Conservation (phyloP, 2,329 filamentous ascomycete species). For the Calonectria honghensis region DNA sequence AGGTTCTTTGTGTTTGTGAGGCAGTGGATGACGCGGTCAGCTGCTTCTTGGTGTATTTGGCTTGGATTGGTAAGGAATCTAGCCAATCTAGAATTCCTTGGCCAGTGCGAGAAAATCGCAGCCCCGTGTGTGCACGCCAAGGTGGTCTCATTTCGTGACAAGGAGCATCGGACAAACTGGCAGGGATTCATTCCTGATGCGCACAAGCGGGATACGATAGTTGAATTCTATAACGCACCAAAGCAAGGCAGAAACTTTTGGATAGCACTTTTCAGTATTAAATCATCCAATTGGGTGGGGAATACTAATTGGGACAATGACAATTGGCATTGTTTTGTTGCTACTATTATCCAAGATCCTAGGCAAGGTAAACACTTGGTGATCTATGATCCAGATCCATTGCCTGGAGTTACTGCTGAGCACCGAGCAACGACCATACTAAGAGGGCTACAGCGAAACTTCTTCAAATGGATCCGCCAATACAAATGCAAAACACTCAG, state of each 20-base stretch:
- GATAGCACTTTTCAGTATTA: slow-evolving; percentile 1
- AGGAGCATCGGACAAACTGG: not conserved
- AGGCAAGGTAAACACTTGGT: slow-evolving; percentile 4
- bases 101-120: not conserved
- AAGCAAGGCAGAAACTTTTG: slow-evolving; percentile 1
- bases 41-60: too few relatives aligned
- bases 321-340: slow-evolving; percentile 4
- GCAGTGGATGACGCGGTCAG: too few relatives aligned
- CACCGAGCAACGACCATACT: not conserved
- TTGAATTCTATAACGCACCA: not conserved
- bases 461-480: slow-evolving; percentile 12
- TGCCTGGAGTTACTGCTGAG: not conserved
- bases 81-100: not conserved
- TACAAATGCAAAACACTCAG: not conserved
- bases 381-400: slow-evolving; percentile 17
- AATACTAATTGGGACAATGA: not conserved
- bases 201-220: not conserved
- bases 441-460: not conserved
- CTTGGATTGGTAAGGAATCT: too few relatives aligned
- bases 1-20: too few relatives aligned
- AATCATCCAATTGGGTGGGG: not conserved
- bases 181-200: not conserved
- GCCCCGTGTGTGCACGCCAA: slow-evolving; percentile 9
- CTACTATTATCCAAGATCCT: slow-evolving; percentile 7
- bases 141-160: not conserved